Evolutionary conservation across 352 stramenopile species (phyloP).

Genomic region (Globisporangium barbulae): DNA sequence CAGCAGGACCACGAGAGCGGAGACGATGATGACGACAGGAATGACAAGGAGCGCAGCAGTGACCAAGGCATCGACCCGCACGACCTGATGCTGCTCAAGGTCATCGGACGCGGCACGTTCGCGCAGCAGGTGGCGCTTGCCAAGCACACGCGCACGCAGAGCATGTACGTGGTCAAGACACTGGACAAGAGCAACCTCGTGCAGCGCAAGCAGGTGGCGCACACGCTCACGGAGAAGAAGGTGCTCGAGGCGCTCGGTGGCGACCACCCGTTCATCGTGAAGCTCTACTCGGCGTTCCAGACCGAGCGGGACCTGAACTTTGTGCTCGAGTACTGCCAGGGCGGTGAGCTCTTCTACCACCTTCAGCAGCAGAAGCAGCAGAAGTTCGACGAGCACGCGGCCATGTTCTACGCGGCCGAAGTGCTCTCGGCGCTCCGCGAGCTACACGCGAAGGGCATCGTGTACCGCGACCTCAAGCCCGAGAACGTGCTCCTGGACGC

Average conservation of each 20-base stretch:
- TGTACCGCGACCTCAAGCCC: constrained; percentile 89
- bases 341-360: constrained; percentile 84
- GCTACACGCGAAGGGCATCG: constrained; percentile 83
- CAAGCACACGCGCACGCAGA: constrained; percentile 43
- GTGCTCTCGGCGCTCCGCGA: constrained; percentile 55
- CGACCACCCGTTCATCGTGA: constrained; percentile 73
- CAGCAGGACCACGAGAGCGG: neutral
- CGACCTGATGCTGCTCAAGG: constrained; percentile 76
- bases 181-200: constrained; percentile 75
- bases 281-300: constrained; percentile 69
- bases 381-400: constrained; percentile 60
- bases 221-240: constrained; percentile 80
- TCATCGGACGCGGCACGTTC: constrained; percentile 84
- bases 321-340: constrained; percentile 83
- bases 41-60: neutral
- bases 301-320: constrained; percentile 78
- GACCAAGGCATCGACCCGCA: constrained; percentile 41
- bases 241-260: constrained; percentile 60
- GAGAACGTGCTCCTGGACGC: constrained; percentile 84
- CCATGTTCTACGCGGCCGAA: constrained; percentile 76
- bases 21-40: neutral
- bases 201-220: constrained; percentile 69
- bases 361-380: constrained; percentile 73
- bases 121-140: constrained; percentile 79
- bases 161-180: constrained; percentile 79